Percentiles rank a stretch among this genome's conserved stretches.
These are phyloP conservation scores for Solanum hybrid DNA, from an alignment of 305 asterid genomes.

Conservation along the genomic window DNA sequence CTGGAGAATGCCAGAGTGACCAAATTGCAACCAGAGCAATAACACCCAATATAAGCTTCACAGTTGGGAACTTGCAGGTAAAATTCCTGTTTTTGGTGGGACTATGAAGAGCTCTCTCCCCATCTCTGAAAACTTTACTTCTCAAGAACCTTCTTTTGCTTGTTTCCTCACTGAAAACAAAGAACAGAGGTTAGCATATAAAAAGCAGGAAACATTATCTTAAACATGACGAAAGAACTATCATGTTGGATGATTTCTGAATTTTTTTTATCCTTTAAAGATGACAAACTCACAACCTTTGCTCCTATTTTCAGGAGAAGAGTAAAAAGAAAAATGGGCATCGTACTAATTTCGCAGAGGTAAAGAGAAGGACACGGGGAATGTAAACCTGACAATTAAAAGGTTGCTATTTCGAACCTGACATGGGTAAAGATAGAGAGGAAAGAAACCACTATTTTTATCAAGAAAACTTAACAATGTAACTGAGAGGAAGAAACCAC, in stretches of 20 bases:
- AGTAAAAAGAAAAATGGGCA: neutral
- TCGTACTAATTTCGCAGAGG: neutral
- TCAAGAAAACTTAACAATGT: neutral
- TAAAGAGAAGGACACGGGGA: neutral
- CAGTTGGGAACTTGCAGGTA: constrained; percentile 43
- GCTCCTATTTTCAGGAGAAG: neutral
- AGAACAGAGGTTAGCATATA: constrained; percentile 9
- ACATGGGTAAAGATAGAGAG: neutral
- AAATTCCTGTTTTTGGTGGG: constrained; percentile 42
- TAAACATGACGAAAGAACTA: neutral
- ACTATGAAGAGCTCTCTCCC: constrained; percentile 41
- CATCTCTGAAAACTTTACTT: constrained; percentile 50
- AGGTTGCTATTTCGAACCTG: neutral
- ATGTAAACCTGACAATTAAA: neutral
- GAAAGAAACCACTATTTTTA: neutral
- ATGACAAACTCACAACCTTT: neutral
- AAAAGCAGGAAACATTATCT: neutral
- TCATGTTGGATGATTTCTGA: constrained; percentile 1
- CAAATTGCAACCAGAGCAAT: constrained; percentile 56
- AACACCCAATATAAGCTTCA: constrained; percentile 57
- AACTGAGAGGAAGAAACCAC: neutral
- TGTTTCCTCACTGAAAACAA: constrained; percentile 54
- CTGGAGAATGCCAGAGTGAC: constrained; percentile 46
- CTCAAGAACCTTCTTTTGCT: constrained; percentile 51
- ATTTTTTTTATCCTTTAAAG: neutral